phyloP scores from a whole-genome alignment of 352 stramenopile species.

The Phytophthora quininea region DNA sequence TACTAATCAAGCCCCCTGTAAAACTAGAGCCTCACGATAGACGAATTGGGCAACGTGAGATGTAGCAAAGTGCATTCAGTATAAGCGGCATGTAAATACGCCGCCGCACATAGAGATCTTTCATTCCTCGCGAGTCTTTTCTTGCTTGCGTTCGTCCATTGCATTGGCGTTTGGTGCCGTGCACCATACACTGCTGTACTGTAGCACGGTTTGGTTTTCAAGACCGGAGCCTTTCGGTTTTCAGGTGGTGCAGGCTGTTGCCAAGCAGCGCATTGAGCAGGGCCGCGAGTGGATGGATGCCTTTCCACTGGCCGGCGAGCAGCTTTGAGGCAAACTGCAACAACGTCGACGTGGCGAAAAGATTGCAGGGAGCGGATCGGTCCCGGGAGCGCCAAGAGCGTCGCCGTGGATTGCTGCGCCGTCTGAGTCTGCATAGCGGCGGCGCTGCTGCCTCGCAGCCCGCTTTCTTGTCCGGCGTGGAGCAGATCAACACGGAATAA shows the following conservation, averaged over 20 bases:
- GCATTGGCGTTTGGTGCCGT: background rate
- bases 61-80: slow-evolving; percentile 20
- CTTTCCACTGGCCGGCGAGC: slow-evolving; percentile 12
- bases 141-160: slow-evolving; percentile 2
- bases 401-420: slow-evolving; percentile 1
- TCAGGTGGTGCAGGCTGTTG: background rate
- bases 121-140: background rate
- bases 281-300: slow-evolving; percentile 22
- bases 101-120: slow-evolving; percentile 18
- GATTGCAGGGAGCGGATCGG: slow-evolving; percentile 22
- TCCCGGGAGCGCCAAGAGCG: too few species aligned
- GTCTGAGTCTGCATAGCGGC: slow-evolving; percentile 12
- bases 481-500: slow-evolving; percentile 24
- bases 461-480: slow-evolving; percentile 19
- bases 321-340: too few species aligned
- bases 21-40: slow-evolving; percentile 39
- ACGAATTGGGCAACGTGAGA: slow-evolving; percentile 35
- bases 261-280: slow-evolving; percentile 13
- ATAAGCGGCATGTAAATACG: slow-evolving; percentile 29
- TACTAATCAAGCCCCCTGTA: slow-evolving; percentile 55
- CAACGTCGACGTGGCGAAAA: slow-evolving; percentile 36
- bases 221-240: too few species aligned
- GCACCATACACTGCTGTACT: too few species aligned
- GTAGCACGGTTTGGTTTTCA: too few species aligned
- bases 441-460: too few species aligned